phyloP scores from a whole-genome alignment of 192 early-diverging fungal species.

The Podila horticola region DNA sequence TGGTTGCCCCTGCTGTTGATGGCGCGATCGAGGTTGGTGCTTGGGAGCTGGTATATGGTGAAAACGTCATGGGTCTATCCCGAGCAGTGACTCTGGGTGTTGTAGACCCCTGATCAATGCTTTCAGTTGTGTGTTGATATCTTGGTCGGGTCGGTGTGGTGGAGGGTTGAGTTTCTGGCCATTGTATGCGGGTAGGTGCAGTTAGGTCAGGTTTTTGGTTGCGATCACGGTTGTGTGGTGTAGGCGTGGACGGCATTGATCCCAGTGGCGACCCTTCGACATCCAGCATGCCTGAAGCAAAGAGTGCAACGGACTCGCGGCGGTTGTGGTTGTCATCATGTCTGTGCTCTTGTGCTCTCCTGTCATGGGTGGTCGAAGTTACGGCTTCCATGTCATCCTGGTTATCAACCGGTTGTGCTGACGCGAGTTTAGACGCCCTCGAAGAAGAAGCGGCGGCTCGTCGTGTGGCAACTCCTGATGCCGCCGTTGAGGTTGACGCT shows the following conservation, averaged over 20 bases:
- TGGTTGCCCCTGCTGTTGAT: background rate
- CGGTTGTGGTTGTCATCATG: background rate
- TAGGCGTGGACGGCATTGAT: slow-evolving; percentile 37
- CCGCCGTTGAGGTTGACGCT: background rate
- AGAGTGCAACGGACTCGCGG: background rate
- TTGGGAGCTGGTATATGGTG: slow-evolving; percentile 11
- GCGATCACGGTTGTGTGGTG: slow-evolving; percentile 5
- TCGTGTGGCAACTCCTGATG: background rate
- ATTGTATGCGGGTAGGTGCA: slow-evolving; percentile 3
- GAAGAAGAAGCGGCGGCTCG: background rate
- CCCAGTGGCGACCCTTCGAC: slow-evolving; percentile 4
- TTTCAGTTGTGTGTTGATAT: background rate
- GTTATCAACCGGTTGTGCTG: too few species aligned
- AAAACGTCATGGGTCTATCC: slow-evolving; percentile 18
- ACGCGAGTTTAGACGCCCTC: too few species aligned
- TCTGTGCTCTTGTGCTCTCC: background rate
- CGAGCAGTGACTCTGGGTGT: slow-evolving; percentile 17
- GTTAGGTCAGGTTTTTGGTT: background rate
- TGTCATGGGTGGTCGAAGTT: background rate
- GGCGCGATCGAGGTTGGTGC: background rate
- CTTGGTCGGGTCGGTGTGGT: slow-evolving; percentile 14
- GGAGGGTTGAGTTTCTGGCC: background rate
- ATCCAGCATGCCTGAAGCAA: background rate
- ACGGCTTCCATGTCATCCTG: background rate
- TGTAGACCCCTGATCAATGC: slow-evolving; percentile 14